Conservation (phyloP, 2,329 filamentous ascomycete genomes). For the Fonsecaea pugnacius region DNA sequence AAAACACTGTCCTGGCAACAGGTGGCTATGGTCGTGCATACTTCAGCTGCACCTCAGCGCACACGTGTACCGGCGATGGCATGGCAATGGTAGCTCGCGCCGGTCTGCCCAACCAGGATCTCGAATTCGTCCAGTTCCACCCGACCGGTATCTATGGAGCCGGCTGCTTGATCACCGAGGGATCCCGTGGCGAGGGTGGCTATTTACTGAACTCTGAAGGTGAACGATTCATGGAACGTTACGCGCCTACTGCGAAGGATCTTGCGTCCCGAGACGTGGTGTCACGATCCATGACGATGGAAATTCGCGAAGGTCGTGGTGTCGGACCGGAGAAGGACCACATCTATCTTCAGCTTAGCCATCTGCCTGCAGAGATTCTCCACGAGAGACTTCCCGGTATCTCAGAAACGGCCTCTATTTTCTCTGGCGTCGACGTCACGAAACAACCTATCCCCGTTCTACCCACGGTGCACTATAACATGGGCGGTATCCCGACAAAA, state of each 20-base stretch:
- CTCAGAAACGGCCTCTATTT: constrained; percentile 96
- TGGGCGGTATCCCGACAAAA: constrained; percentile 97
- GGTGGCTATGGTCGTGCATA: constrained; percentile 98
- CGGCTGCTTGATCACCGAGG: constrained; percentile 96
- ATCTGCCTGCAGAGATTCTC: constrained; percentile 87
- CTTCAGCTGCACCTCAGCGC: constrained; percentile 97
- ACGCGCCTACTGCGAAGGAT: constrained; percentile 97
- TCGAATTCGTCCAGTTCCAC: constrained; percentile 99
- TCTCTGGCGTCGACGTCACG: constrained; percentile 92
- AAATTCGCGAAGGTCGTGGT: constrained; percentile 96
- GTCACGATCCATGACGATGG: constrained; percentile 96
- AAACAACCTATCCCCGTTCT: constrained; percentile 97
- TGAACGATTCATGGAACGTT: constrained; percentile 99
- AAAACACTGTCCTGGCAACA: constrained; percentile 95
- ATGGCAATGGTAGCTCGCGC: constrained; percentile 99
- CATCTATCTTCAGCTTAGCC: constrained; percentile 96
- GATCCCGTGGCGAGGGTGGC: constrained; percentile 95
- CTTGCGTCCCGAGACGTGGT: constrained; percentile 95
- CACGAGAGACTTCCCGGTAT: constrained; percentile 98
- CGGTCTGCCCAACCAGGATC: constrained; percentile 96
- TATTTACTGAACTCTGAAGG: constrained; percentile 97
- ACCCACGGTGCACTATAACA: constrained; percentile 99
- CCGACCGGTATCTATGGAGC: constrained; percentile 99
- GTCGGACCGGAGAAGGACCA: constrained; percentile 97
- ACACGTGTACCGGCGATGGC: constrained; percentile 98